Evolutionary conservation across 768 basidiomycete species (phyloP), one percentile per base, ranked within the genome.

Genomic region (Russula sp.): DNA sequence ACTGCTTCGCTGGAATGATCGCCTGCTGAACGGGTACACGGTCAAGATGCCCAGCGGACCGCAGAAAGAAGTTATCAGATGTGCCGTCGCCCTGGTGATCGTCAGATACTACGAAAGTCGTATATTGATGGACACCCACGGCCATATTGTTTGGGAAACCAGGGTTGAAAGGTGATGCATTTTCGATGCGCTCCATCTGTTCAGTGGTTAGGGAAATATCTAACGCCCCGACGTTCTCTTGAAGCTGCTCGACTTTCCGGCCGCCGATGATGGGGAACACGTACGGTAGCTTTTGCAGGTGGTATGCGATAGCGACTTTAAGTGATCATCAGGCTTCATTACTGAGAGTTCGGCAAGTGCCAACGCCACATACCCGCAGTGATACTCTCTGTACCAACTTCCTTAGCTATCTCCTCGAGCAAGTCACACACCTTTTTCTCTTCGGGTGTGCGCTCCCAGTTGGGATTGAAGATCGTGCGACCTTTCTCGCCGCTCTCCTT

Each of bases 211-310:
- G 72, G 0, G 71, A 62, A 35, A 82, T 77, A 8, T 75, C 74
- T 0, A 82, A 67, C 2, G 81, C 79, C 61, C 78, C 74, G 14
- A 82, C 57, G 61, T 82, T 83, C 34, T 75, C 75, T 22, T 72
- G 31, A 14, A 82, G 66, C 20, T 82, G 77, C 55, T 79, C 79
- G 32, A 79, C 69, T 63, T 79, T 82, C n/a, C 78, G 72, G 0
- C 78, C 77, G 2, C 79, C 79, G 18, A 81, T 70, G 61, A 81
- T 73, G 0, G 79, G 79, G 71, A 81, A 80, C 1, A 79, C 78
- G 55, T 74, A 79, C 0, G 77, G 75, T 2, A 76, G 71, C 66
- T 81, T 83, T 16, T 80, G 77, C 70, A 82, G 70, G 13, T 82
- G 72, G 56, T 81, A 82, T 18, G 79, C 78, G 52, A 82, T 77